Evolutionary conservation across 1,139 yeast genomes (phyloP).

Genomic region (Diutina siamensis): DNA sequence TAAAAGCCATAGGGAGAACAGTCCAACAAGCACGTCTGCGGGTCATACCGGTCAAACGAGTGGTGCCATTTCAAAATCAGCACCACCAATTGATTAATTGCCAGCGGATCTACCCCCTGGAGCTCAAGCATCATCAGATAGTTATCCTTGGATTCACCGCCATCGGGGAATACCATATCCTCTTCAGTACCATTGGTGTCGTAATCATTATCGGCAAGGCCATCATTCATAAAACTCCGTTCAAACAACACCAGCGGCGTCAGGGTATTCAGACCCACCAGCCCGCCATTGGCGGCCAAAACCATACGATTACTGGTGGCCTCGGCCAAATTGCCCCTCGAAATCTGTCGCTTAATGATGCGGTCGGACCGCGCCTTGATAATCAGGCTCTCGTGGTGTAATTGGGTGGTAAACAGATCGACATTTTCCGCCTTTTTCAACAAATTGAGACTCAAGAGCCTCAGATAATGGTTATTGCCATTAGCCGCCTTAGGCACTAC

Average conservation of each 20-base stretch:
- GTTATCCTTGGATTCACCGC: not conserved
- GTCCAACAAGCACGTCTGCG: not conserved
- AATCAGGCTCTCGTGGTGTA: conserved; percentile 19
- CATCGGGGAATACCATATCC: not conserved
- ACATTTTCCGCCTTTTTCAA: conserved; percentile 29
- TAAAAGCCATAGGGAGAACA: conserved; percentile 10
- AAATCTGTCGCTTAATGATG: conserved; percentile 22
- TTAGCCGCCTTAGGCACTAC: conserved; percentile 16
- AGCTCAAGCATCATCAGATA: not conserved
- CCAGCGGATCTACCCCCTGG: not conserved
- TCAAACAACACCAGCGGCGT: not conserved
- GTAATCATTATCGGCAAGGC: not conserved
- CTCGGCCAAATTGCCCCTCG: not conserved
- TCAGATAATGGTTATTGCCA: conserved; percentile 28
- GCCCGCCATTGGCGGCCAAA: not conserved
- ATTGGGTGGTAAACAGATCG: conserved; percentile 20
- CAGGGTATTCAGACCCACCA: not conserved
- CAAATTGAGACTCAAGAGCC: conserved; percentile 25
- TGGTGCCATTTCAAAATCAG: not conserved
- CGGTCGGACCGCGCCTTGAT: conserved; percentile 22
- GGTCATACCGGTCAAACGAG: not conserved
- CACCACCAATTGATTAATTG: not conserved
- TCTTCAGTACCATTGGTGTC: not conserved
- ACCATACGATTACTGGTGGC: not conserved
- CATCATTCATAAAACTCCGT: not conserved